phyloP scores from a whole-genome alignment of 148 eudicot species.

The Camellia granthamiana region DNA sequence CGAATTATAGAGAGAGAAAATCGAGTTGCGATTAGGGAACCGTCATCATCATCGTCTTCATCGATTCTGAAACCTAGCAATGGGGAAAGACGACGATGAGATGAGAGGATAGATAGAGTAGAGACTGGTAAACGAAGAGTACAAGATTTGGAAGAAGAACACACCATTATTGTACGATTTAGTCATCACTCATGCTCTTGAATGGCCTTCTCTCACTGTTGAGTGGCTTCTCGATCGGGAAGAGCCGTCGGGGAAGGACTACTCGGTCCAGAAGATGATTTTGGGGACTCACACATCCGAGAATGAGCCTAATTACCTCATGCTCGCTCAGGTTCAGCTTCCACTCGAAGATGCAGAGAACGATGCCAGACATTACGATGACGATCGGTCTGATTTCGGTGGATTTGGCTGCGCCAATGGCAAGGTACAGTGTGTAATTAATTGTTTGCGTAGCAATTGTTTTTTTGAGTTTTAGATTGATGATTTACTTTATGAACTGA shows the following conservation, averaged over 20 bases:
- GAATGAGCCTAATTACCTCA: constrained; percentile 77
- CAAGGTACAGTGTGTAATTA: constrained; percentile 43
- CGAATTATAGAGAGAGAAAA: neutral
- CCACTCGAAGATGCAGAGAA: constrained; percentile 77
- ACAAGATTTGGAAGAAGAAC: constrained; percentile 92
- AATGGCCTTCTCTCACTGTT: constrained; percentile 95
- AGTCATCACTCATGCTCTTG: constrained; percentile 77
- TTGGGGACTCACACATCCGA: constrained; percentile 86
- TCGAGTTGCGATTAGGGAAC: neutral
- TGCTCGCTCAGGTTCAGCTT: constrained; percentile 87
- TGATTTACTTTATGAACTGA: neutral
- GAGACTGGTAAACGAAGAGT: constrained; percentile 78
- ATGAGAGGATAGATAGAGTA: constrained; percentile 73
- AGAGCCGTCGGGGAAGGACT: constrained; percentile 89
- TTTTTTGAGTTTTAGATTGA: neutral
- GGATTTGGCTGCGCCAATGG: constrained; percentile 74
- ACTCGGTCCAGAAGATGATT: constrained; percentile 84
- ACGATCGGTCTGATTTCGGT: constrained; percentile 57
- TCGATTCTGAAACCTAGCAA: constrained; percentile 15
- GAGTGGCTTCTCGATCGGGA: constrained; percentile 82
- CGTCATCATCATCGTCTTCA: neutral
- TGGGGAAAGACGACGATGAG: constrained; percentile 81
- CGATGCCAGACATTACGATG: constrained; percentile 66
- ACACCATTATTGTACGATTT: constrained; percentile 81
- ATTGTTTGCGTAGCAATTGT: neutral